phyloP scores from a whole-genome alignment of 75 land plant species.

The Chamaecyparis obtusa region DNA sequence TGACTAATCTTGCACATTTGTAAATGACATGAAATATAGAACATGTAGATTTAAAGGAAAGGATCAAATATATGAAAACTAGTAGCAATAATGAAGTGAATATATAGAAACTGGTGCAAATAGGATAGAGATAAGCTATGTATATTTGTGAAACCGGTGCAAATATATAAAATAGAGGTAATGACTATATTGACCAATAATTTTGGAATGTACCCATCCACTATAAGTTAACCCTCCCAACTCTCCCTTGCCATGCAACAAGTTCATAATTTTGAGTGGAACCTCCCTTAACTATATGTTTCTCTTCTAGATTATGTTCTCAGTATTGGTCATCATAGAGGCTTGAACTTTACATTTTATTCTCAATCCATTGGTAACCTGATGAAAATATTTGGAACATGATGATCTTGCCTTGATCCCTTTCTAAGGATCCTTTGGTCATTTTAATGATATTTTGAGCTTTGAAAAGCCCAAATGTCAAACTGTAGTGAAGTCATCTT shows the following conservation, averaged over 20 bases:
- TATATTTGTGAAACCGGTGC: no score
- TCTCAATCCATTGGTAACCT: not conserved
- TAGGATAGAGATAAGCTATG: no score
- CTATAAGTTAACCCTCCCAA: conserved; percentile 74
- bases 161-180: not conserved
- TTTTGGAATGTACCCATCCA: conserved; percentile 59
- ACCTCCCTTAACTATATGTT: not conserved
- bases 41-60: no score
- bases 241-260: conserved; percentile 69
- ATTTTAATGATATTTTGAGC: not conserved
- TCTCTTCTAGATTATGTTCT: not conserved
- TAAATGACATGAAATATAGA: no score
- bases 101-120: no score
- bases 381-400: not conserved
- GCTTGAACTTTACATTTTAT: not conserved
- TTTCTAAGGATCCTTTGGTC: not conserved
- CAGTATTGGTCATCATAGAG: no score
- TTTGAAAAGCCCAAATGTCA: not conserved
- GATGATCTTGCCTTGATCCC: not conserved
- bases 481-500: not conserved
- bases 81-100: no score
- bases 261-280: conserved; percentile 11
- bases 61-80: no score
- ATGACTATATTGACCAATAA: conserved; percentile 57
- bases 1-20: no score